Conservation (phyloP, 2,329 filamentous ascomycete species). For the Fonsecaea erecta region DNA sequence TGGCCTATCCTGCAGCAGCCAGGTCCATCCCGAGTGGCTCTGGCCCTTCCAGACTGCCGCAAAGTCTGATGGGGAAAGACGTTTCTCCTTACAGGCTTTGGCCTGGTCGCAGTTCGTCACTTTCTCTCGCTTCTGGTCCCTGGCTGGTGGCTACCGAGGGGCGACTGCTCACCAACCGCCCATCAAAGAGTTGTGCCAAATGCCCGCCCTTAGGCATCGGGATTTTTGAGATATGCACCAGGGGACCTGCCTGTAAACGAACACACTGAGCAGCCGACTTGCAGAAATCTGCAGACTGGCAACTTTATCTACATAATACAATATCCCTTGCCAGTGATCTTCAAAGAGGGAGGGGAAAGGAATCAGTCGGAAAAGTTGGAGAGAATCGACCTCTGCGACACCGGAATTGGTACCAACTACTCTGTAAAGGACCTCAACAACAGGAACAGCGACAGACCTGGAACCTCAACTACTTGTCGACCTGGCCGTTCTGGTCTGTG, state of each 20-base stretch:
- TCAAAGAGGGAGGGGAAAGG: background rate
- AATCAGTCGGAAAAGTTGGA: background rate
- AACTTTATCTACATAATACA: slow-evolving; percentile 11
- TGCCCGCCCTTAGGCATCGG: background rate
- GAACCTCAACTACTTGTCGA: slow-evolving; percentile 21
- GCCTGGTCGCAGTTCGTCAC: slow-evolving; percentile 1
- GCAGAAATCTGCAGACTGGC: background rate
- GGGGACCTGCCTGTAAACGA: slow-evolving; percentile 5
- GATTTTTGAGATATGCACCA: background rate
- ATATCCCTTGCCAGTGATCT: background rate
- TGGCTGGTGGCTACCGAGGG: slow-evolving; percentile 17
- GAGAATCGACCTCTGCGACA: background rate
- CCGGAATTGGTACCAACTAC: background rate
- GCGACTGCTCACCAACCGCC: slow-evolving; percentile 16
- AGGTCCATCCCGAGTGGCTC: background rate
- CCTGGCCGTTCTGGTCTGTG: slow-evolving; percentile 5
- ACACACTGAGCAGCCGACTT: background rate
- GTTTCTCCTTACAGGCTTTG: slow-evolving; percentile 9
- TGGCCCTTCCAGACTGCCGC: background rate
- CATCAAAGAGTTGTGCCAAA: background rate
- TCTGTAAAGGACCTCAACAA: background rate
- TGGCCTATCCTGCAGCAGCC: slow-evolving; percentile 8
- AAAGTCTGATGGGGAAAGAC: slow-evolving; percentile 9
- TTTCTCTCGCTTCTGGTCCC: slow-evolving; percentile 7
- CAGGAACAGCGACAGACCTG: slow-evolving; percentile 1